Conservation (phyloP, 2,329 filamentous ascomycete genomes). For the Juglanconis sp. region DNA sequence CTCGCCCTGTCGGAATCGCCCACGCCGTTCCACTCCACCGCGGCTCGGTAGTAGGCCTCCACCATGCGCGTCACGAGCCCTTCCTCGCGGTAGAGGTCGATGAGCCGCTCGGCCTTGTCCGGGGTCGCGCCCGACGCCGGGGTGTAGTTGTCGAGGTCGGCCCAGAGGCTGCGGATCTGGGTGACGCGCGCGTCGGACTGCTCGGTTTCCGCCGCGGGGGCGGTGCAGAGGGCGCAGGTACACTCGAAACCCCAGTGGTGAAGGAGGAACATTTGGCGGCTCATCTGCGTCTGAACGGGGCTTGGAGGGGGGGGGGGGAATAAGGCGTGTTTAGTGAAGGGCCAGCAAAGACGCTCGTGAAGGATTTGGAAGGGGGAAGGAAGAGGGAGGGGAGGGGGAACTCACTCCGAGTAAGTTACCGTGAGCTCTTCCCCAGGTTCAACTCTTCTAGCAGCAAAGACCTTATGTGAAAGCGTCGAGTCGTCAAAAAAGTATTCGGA, state of each 20-base stretch:
- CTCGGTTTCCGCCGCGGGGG: slow-evolving; percentile 22
- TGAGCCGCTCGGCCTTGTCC: slow-evolving; percentile 34
- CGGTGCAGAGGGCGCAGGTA: slow-evolving; percentile 34
- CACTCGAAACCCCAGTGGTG: slow-evolving; percentile 38
- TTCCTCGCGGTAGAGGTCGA: slow-evolving; percentile 35
- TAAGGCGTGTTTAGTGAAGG: too few relatives aligned
- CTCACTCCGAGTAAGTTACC: slow-evolving; percentile 38
- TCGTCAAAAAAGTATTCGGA: slow-evolving; percentile 38
- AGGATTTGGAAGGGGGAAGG: slow-evolving; percentile 1
- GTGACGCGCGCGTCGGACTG: slow-evolving; percentile 33
- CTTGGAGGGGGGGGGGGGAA: slow-evolving; percentile 10
- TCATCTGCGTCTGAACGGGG: slow-evolving; percentile 29
- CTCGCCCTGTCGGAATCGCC: slow-evolving; percentile 29
- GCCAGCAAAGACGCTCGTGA: background rate
- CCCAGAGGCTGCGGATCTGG: slow-evolving; percentile 29
- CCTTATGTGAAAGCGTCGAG: slow-evolving; percentile 32
- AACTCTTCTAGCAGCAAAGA: slow-evolving; percentile 35
- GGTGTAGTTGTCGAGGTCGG: slow-evolving; percentile 33
- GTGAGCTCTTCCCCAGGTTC: slow-evolving; percentile 39
- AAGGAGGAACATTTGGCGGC: slow-evolving; percentile 28
- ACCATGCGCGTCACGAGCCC: slow-evolving; percentile 27
- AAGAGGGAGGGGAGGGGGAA: background rate
- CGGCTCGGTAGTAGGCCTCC: slow-evolving; percentile 37
- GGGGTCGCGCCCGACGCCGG: slow-evolving; percentile 25
- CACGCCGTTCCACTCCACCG: slow-evolving; percentile 37